Conservation (phyloP, 306 rosid species). For the Vachellia pachyceras region DNA sequence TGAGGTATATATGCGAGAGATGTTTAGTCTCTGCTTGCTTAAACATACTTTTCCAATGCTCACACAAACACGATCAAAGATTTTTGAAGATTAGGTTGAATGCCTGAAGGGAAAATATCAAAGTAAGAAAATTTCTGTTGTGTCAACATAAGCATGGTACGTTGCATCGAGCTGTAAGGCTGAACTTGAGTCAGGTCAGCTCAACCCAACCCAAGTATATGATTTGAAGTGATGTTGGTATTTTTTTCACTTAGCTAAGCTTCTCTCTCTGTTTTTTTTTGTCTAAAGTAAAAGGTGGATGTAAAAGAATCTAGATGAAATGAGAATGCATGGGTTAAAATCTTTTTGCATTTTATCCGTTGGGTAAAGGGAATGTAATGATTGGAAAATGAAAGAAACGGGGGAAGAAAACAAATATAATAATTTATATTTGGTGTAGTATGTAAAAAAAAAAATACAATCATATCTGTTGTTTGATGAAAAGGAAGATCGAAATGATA, state of each 20-base stretch:
- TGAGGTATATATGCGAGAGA: no score
- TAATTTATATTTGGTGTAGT: no score
- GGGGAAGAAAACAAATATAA: no score
- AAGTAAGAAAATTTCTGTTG: neutral
- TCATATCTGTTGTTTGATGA: no score
- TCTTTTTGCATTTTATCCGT: neutral
- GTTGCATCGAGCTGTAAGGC: neutral
- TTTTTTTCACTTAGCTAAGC: no score
- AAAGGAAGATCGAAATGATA: neutral
- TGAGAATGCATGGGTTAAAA: no score
- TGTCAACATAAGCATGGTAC: neutral
- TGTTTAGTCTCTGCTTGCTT: no score
- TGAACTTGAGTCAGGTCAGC: neutral
- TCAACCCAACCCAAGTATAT: neutral
- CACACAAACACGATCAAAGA: neutral
- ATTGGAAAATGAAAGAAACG: neutral
- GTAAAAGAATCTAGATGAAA: no score
- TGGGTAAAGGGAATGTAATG: neutral
- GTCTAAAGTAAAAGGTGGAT: no score
- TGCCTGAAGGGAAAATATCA: neutral
- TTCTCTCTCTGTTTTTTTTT: no score
- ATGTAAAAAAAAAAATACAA: no score
- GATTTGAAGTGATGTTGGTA: neutral
- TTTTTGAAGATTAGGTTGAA: neutral
- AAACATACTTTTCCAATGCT: no score